These are phyloP conservation scores for Nakaseomyces uthaithaninus DNA, from an alignment of 1,139 yeast genomes.

Conservation along the genomic window DNA sequence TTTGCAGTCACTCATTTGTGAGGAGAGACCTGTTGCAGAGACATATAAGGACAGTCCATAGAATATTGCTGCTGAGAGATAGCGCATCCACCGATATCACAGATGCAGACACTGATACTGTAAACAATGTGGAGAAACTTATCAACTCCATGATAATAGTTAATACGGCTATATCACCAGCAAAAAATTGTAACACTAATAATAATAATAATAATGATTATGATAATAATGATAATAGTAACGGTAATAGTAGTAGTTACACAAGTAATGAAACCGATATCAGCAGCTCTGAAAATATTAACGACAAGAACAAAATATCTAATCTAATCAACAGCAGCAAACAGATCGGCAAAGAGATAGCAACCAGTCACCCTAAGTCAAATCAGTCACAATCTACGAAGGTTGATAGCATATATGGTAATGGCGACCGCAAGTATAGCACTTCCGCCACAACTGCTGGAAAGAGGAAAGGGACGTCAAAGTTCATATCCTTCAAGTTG, in stretches of 20 bases:
- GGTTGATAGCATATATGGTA: not conserved
- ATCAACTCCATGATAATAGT: constrained; percentile 7
- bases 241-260: constrained; percentile 7
- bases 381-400: too few relatives aligned
- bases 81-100: not conserved
- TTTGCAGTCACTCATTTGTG: constrained; percentile 67
- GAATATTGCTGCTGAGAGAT: constrained; percentile 9
- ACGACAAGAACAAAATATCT: too few relatives aligned
- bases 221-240: constrained; percentile 5
- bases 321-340: too few relatives aligned
- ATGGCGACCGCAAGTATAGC: not conserved
- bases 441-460: not conserved
- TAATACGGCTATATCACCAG: not conserved
- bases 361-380: too few relatives aligned
- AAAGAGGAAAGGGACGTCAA: not conserved
- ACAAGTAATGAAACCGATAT: too few relatives aligned
- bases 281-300: too few relatives aligned
- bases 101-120: not conserved
- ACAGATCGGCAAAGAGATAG: too few relatives aligned
- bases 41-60: constrained; percentile 73
- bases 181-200: not conserved
- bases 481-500: constrained; percentile 1
- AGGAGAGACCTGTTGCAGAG: constrained; percentile 67
- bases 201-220: constrained; percentile 6
- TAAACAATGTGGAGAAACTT: constrained; percentile 3